These are phyloP conservation scores for Chlorella vulgaris DNA, from an alignment of 139 green algal species.

Conservation along the genomic window DNA sequence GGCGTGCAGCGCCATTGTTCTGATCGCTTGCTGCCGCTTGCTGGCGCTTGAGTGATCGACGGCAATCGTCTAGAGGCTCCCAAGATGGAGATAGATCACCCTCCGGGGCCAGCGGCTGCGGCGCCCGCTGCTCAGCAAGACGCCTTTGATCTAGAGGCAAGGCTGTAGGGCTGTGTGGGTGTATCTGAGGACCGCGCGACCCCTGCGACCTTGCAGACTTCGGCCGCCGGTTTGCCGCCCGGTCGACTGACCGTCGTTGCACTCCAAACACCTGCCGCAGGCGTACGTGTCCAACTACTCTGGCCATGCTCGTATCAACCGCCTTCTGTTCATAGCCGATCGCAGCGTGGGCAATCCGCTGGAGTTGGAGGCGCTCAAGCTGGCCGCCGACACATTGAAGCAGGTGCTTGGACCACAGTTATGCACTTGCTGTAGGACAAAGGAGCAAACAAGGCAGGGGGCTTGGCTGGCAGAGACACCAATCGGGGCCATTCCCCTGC, in stretches of 20 bases:
- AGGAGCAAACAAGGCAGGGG: no score
- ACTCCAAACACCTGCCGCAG: conserved; percentile 54
- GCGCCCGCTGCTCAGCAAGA: conserved; percentile 11
- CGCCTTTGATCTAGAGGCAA: conserved; percentile 54
- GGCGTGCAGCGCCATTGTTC: no score
- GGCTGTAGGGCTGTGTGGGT: no score
- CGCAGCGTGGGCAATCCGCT: conserved; percentile 51
- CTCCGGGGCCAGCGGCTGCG: not conserved
- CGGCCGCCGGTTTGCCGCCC: not conserved
- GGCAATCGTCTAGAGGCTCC: not conserved
- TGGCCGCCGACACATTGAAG: conserved; percentile 77
- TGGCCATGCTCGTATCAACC: conserved; percentile 68
- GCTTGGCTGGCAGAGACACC: no score
- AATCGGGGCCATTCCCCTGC: no score
- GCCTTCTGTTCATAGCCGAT: conserved; percentile 81
- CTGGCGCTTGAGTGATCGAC: no score
- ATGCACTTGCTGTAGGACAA: not conserved
- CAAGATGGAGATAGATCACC: conserved; percentile 7
- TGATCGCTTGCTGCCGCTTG: no score
- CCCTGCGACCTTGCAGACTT: not conserved
- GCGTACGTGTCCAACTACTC: conserved; percentile 73
- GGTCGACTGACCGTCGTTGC: not conserved
- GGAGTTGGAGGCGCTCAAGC: conserved; percentile 77
- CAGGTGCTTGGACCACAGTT: no score
- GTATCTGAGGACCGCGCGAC: not conserved